Conservation (phyloP, 2,329 filamentous ascomycete genomes). For the Epichloe baconii region DNA sequence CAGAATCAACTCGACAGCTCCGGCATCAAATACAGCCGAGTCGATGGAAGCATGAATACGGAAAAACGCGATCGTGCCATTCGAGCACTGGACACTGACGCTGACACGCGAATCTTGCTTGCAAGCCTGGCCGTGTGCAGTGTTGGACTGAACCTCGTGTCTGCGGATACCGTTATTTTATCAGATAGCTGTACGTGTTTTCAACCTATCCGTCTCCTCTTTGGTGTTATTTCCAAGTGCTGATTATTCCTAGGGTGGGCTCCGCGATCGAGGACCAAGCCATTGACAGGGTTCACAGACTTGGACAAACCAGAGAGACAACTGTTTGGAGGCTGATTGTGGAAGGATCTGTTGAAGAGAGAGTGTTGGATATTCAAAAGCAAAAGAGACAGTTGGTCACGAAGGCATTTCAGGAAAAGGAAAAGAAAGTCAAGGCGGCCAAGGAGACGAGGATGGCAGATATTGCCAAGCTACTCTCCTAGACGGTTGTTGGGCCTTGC, state of each 20-base stretch:
- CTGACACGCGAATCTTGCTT: constrained; percentile 60
- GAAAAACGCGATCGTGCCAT: constrained; percentile 60
- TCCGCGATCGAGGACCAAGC: constrained; percentile 84
- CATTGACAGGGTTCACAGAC: constrained; percentile 72
- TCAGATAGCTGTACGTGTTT: constrained; percentile 53
- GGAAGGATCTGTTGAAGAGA: constrained; percentile 68
- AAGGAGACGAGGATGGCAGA: constrained; percentile 46
- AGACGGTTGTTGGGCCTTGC: neutral
- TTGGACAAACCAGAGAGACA: constrained; percentile 69
- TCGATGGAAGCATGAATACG: constrained; percentile 71
- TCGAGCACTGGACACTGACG: constrained; percentile 50
- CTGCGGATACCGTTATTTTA: constrained; percentile 75
- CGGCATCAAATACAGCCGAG: constrained; percentile 52
- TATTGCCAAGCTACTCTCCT: constrained; percentile 34
- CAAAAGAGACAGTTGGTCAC: constrained; percentile 68
- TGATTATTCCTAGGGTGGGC: constrained; percentile 54
- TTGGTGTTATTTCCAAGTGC: neutral
- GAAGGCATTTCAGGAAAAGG: constrained; percentile 66
- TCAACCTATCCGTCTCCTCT: neutral
- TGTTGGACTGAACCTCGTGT: constrained; percentile 75
- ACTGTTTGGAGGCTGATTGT: constrained; percentile 74
- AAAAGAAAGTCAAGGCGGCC: constrained; percentile 33
- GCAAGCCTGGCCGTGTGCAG: constrained; percentile 72
- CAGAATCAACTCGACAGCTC: constrained; percentile 51
- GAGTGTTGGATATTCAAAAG: constrained; percentile 63